Base-by-base conservation (phyloP, 2,329 filamentous ascomycete species). In the Botrytis galanthina region DNA sequence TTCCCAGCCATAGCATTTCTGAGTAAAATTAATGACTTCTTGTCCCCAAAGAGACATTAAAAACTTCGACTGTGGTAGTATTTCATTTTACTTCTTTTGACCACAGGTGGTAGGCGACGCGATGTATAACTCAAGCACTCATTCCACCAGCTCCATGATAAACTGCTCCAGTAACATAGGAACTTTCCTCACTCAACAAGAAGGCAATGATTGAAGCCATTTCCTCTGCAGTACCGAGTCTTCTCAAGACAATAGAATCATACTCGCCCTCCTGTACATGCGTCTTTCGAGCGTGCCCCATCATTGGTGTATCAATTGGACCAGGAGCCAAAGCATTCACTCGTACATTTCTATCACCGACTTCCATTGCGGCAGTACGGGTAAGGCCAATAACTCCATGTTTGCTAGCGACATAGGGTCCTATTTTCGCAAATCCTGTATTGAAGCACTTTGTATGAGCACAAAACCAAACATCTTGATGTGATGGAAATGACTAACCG, bases 231-330 rank as follows among this genome's bases (percentile, higher is more conserved):
- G 82, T 86, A 4, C 85, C 86, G 71, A 83, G 81, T 73, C 86
- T 82, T 80, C 32, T 81, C 75, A 70, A 83, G 78, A 64, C 83
- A 75, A 62, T 80, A 75, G 71, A 78, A 64, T 84, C 82, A 80
- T 83, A 85, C 29, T 82, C 79, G 2, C 68, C 73, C 44, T 14
- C 26, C 54, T 10, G 22, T n/a, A 75, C 74, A 60, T 74, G 46
- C 1, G 75, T 73, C 68, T 76, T 77, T 22, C 16, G 74, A 54
- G 75, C 76, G 51, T 76, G 70, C 73, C 84, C 81, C 83, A 87
- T 84, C 77, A 87, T 75, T 14, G 86, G 86, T 32, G 86, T 88
- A 74, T 84, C 82, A 68, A 87, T 87, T 9, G 85, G 81, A 7
- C 85, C 86, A 0, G 77, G 78, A 29, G 76, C 77, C 4, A 79